These are phyloP conservation scores for Panaeolus cyanescens DNA, from an alignment of 768 basidiomycete species.

Conservation along the genomic window DNA sequence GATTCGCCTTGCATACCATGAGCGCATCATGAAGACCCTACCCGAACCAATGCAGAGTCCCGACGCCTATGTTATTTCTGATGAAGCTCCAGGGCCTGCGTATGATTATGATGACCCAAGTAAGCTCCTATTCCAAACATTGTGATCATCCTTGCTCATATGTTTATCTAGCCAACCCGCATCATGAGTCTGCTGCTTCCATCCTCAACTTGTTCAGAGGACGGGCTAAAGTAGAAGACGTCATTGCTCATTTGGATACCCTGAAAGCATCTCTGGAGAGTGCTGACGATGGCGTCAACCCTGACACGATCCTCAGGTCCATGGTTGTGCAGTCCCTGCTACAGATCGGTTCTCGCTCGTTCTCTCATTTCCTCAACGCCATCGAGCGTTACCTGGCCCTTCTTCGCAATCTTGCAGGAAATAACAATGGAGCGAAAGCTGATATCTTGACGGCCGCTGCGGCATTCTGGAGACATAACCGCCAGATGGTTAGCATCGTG, in stretches of 20 bases:
- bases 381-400: slow-evolving; percentile 91
- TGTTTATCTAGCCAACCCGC: slow-evolving; percentile 59
- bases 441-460: slow-evolving; percentile 74
- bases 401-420: slow-evolving; percentile 60
- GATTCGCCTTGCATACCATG: slow-evolving; percentile 89
- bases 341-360: slow-evolving; percentile 91
- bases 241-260: slow-evolving; percentile 71
- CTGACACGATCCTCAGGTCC: slow-evolving; percentile 69
- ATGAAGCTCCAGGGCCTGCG: slow-evolving; percentile 74
- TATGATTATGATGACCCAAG: slow-evolving; percentile 85
- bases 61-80: slow-evolving; percentile 62
- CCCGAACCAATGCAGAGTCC: slow-evolving; percentile 78
- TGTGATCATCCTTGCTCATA: neutral
- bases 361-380: slow-evolving; percentile 97
- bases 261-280: slow-evolving; percentile 68
- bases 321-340: slow-evolving; percentile 88
- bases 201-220: slow-evolving; percentile 82
- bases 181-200: slow-evolving; percentile 78
- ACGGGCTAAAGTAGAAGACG: slow-evolving; percentile 78
- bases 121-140: slow-evolving; percentile 31
- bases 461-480: slow-evolving; percentile 81
- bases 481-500: slow-evolving; percentile 89
- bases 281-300: slow-evolving; percentile 57
- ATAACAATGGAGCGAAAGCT: slow-evolving; percentile 58
- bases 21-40: slow-evolving; percentile 86